Percentiles rank a stretch among this genome's conserved stretches.
Conservation (phyloP, 2,329 filamentous ascomycete genomes). For the Apiospora hydei region DNA sequence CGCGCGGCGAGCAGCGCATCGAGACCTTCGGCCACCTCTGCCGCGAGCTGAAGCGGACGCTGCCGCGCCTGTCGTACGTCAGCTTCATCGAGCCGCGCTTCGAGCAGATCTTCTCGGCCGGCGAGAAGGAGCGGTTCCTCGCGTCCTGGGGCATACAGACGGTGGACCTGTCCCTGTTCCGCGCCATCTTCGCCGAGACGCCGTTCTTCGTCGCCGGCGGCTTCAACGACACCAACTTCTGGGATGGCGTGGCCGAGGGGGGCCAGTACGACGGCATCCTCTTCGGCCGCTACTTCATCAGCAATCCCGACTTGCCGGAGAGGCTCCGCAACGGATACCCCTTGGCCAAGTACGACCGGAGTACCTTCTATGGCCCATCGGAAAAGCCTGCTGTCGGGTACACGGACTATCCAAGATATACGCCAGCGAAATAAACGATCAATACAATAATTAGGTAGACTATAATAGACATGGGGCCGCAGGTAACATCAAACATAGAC, state of each 20-base stretch:
- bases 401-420: slow-evolving; percentile 39
- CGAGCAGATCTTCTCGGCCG: slow-evolving; percentile 49
- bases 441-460: not conserved
- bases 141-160: slow-evolving; percentile 41
- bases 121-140: slow-evolving; percentile 47
- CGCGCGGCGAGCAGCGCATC: slow-evolving; percentile 51
- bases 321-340: slow-evolving; percentile 45
- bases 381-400: slow-evolving; percentile 43
- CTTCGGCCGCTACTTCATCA: slow-evolving; percentile 53
- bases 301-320: slow-evolving; percentile 54
- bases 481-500: not conserved
- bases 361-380: slow-evolving; percentile 43
- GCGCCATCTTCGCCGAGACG: slow-evolving; percentile 38
- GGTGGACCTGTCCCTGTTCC: slow-evolving; percentile 39
- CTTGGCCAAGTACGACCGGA: slow-evolving; percentile 49
- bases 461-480: not conserved
- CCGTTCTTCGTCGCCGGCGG: slow-evolving; percentile 37
- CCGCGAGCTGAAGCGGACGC: slow-evolving; percentile 43
- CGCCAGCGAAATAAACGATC: slow-evolving; percentile 28
- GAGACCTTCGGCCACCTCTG: slow-evolving; percentile 57
- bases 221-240: slow-evolving; percentile 38
- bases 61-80: slow-evolving; percentile 51
- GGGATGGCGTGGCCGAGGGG: slow-evolving; percentile 39
- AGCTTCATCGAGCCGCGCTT: slow-evolving; percentile 57
- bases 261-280: slow-evolving; percentile 44